These are phyloP conservation scores for Penicillium turbatum DNA, from an alignment of 495 filamentous ascomycete species.

Conservation along the genomic window DNA sequence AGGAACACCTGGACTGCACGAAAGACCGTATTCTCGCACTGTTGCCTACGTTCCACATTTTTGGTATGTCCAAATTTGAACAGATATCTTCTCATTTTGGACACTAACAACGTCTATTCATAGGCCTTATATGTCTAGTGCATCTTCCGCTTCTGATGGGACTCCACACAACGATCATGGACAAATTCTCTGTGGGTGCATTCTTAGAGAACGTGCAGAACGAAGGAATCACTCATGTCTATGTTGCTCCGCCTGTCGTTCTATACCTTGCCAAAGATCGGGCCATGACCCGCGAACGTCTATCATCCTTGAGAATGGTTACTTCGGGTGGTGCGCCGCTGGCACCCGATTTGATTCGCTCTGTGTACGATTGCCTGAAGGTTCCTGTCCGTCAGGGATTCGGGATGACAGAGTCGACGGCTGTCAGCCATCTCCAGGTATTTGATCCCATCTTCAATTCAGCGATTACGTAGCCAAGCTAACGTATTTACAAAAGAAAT, in stretches of 20 bases:
- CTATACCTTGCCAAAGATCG: slow-evolving; percentile 69
- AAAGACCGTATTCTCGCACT: slow-evolving; percentile 57
- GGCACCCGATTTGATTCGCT: slow-evolving; percentile 65
- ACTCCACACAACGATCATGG: slow-evolving; percentile 60
- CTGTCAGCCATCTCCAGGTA: not conserved
- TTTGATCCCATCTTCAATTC: not conserved
- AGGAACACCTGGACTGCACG: not conserved
- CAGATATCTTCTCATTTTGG: not conserved
- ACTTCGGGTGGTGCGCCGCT: slow-evolving; percentile 79
- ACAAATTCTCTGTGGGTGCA: slow-evolving; percentile 65
- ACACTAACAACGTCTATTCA: not conserved
- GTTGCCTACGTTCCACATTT: slow-evolving; percentile 69
- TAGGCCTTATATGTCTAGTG: slow-evolving; percentile 47
- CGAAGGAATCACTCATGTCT: slow-evolving; percentile 63
- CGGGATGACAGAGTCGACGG: slow-evolving; percentile 63
- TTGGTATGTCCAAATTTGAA: slow-evolving; percentile 55
- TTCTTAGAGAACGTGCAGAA: slow-evolving; percentile 67
- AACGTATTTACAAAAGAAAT: not conserved
- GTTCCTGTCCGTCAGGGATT: slow-evolving; percentile 70
- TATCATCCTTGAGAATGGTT: slow-evolving; percentile 66
- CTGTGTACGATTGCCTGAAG: slow-evolving; percentile 59
- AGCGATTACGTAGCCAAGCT: not conserved
- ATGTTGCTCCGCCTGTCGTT: slow-evolving; percentile 78
- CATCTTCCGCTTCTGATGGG: slow-evolving; percentile 58
- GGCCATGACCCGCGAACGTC: slow-evolving; percentile 61